These are phyloP conservation scores for Chalciporus pseudorubinellus DNA, from an alignment of 768 basidiomycete genomes.

Conservation along the genomic window DNA sequence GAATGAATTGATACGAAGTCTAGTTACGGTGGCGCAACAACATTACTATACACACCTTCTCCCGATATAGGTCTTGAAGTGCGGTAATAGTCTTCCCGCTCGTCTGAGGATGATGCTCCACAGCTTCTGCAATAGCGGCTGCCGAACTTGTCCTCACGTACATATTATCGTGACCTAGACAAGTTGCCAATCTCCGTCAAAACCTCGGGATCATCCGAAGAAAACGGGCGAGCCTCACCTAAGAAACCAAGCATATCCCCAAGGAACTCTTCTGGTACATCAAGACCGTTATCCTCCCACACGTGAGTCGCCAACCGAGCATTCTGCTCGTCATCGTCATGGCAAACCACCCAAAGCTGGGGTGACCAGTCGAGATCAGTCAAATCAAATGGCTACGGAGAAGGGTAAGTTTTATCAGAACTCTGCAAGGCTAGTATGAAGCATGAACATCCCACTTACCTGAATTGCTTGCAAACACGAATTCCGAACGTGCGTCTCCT, in stretches of 20 bases:
- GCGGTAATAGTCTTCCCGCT: slow-evolving; percentile 45
- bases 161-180: slow-evolving; percentile 68
- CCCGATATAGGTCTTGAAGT: slow-evolving; percentile 74
- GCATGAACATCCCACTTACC: slow-evolving; percentile 39
- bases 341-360: slow-evolving; percentile 82
- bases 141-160: slow-evolving; percentile 78
- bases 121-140: slow-evolving; percentile 71
- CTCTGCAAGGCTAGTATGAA: background rate
- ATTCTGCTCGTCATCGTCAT: slow-evolving; percentile 90
- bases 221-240: slow-evolving; percentile 42
- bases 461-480: slow-evolving; percentile 90
- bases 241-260: slow-evolving; percentile 60
- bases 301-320: slow-evolving; percentile 72
- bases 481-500: slow-evolving; percentile 84
- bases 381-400: slow-evolving; percentile 78
- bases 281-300: slow-evolving; percentile 96
- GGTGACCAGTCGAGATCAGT: slow-evolving; percentile 94
- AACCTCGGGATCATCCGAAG: background rate
- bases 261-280: slow-evolving; percentile 68
- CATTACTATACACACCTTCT: slow-evolving; percentile 53
- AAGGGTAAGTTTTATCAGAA: background rate
- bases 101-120: slow-evolving; percentile 66
- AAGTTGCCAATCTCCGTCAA: background rate
- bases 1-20: background rate
- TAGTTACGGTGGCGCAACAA: background rate